Evolutionary conservation across 805 yeast species (phyloP).

Genomic region (Candida boidinii): DNA sequence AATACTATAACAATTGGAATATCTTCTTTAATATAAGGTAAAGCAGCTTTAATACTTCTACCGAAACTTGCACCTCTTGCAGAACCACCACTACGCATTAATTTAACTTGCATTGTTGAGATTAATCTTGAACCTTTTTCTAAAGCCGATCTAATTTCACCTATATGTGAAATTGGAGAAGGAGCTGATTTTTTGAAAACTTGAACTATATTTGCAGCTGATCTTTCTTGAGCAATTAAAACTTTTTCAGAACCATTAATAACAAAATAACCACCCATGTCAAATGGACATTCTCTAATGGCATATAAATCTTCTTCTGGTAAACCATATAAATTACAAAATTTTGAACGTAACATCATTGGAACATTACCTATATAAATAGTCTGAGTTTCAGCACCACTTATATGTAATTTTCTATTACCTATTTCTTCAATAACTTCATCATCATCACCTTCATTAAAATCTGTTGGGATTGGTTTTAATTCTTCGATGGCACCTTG

Average conservation of each 20-base stretch:
- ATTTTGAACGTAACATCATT: slow-evolving; percentile 93
- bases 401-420: slow-evolving; percentile 22
- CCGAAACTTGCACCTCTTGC: slow-evolving; percentile 43
- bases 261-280: slow-evolving; percentile 99
- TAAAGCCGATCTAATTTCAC: slow-evolving; percentile 93
- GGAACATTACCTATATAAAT: slow-evolving; percentile 94
- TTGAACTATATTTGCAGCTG: slow-evolving; percentile 97
- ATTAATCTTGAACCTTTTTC: slow-evolving; percentile 96
- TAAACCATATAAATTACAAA: slow-evolving; percentile 84
- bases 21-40: slow-evolving; percentile 94
- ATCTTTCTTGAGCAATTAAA: slow-evolving; percentile 95
- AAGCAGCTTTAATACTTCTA: slow-evolving; percentile 87
- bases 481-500: slow-evolving; percentile 19
- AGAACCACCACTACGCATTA: slow-evolving; percentile 45
- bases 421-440: slow-evolving; percentile 37
- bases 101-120: slow-evolving; percentile 87
- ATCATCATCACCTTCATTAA: slow-evolving; percentile 53
- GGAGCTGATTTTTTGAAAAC: slow-evolving; percentile 97
- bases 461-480: slow-evolving; percentile 19
- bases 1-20: slow-evolving; percentile 95
- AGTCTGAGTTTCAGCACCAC: slow-evolving; percentile 28
- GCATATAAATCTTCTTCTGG: slow-evolving; percentile 91
- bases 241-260: slow-evolving; percentile 98
- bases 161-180: slow-evolving; percentile 90
- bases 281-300: slow-evolving; percentile 96